Evolutionary conservation across 352 stramenopile species (phyloP).

Genomic region (Pythium periplocum): DNA sequence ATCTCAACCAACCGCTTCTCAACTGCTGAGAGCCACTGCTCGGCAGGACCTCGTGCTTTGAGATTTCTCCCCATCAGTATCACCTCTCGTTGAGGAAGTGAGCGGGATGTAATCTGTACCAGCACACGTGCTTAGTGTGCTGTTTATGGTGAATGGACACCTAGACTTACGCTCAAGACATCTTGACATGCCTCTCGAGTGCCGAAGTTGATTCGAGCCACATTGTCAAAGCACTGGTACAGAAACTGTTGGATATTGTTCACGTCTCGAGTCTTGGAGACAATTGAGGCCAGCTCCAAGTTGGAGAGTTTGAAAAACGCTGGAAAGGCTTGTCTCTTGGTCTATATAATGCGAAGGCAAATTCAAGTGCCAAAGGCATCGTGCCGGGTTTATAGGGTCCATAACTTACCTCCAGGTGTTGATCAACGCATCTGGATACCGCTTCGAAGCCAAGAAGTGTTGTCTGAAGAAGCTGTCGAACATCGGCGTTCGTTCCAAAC

Average conservation of each 20-base stretch:
- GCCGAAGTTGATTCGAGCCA: slow-evolving; percentile 50
- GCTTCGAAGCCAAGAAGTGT: slow-evolving; percentile 53
- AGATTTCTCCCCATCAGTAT: slow-evolving; percentile 70
- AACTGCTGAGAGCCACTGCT: slow-evolving; percentile 59
- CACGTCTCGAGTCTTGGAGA: slow-evolving; percentile 43
- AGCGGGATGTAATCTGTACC: slow-evolving; percentile 21
- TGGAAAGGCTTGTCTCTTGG: slow-evolving; percentile 56
- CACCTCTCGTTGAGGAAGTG: slow-evolving; percentile 30
- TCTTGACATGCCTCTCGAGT: slow-evolving; percentile 55
- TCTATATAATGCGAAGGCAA: slow-evolving; percentile 1
- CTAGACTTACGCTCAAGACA: slow-evolving; percentile 31
- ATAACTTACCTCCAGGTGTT: slow-evolving; percentile 42
- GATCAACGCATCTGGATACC: slow-evolving; percentile 34
- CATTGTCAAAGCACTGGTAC: slow-evolving; percentile 69
- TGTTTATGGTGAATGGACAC: too few relatives aligned
- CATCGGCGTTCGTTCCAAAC: slow-evolving; percentile 43
- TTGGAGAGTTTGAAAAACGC: slow-evolving; percentile 64
- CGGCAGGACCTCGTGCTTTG: slow-evolving; percentile 58
- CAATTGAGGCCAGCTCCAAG: slow-evolving; percentile 41
- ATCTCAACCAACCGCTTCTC: slow-evolving; percentile 57
- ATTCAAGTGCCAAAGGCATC: background rate
- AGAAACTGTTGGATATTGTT: slow-evolving; percentile 49
- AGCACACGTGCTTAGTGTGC: too few relatives aligned
- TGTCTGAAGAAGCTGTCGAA: slow-evolving; percentile 30
- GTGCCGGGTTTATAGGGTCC: background rate